phyloP scores from a whole-genome alignment of 495 filamentous ascomycete species.

The Neurospora sublineolata region DNA sequence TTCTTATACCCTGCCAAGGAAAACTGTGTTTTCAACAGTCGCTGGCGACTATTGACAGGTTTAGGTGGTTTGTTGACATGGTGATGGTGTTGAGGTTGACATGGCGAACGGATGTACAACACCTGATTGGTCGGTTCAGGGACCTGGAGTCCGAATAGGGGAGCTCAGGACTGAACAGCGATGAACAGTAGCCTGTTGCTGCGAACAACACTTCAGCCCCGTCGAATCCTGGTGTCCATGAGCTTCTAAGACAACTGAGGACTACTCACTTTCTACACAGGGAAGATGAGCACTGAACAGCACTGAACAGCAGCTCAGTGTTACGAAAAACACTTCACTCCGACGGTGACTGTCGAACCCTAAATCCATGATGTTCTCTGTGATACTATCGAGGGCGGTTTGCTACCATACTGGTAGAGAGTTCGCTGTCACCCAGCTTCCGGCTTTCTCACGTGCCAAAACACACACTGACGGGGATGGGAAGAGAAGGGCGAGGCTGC shows the following conservation, averaged over 20 bases:
- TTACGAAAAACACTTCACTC: not conserved
- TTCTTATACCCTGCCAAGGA: not conserved
- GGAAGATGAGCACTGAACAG: not conserved
- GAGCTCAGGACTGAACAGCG: not conserved
- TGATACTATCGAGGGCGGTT: not conserved
- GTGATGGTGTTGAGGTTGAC: not conserved
- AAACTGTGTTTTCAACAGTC: not conserved
- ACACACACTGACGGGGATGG: not conserved
- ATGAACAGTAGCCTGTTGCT: not conserved
- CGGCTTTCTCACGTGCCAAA: not conserved
- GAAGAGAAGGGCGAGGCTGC: not conserved
- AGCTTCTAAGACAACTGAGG: not conserved
- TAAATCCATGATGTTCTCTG: not conserved
- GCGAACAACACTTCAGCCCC: not conserved
- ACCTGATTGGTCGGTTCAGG: not conserved
- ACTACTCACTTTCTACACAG: not conserved
- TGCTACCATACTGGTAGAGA: not conserved
- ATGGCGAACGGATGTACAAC: not conserved
- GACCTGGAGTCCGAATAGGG: not conserved
- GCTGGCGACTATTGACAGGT: not conserved
- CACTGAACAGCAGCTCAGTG: not conserved
- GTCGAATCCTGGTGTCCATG: too few species aligned
- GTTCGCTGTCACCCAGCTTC: not conserved
- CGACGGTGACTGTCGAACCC: not conserved
- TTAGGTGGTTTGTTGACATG: not conserved